These are phyloP conservation scores for Cucumis variabilis DNA, from an alignment of 331 rosid species.

Conservation along the genomic window DNA sequence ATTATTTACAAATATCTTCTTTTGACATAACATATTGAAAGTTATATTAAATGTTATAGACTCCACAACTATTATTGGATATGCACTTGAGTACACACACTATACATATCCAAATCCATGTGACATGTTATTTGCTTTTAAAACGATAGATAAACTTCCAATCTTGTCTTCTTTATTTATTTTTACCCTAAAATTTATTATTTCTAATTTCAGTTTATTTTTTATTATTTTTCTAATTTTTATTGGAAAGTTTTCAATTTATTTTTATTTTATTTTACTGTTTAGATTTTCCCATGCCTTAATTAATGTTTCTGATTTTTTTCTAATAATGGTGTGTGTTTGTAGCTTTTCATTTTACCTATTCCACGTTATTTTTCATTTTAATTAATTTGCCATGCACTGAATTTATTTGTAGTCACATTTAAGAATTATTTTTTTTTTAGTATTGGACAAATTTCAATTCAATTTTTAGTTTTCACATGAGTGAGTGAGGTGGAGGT, in stretches of 20 bases:
- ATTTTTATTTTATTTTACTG: no score
- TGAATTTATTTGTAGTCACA: background rate
- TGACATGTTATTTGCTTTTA: constrained; percentile 7
- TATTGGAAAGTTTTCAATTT: no score
- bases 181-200: background rate
- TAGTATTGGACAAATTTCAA: background rate
- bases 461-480: background rate
- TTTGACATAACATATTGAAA: no score
- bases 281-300: no score
- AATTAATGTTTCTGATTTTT: no score
- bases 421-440: no score
- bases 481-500: no score
- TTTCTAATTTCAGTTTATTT: background rate
- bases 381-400: background rate
- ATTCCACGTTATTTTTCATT: no score
- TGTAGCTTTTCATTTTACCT: no score
- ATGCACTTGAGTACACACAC: background rate
- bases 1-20: background rate
- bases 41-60: no score
- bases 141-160: background rate
- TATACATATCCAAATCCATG: constrained; percentile 14
- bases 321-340: no score
- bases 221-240: background rate
- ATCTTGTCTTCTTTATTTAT: background rate
- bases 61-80: no score